Conservation (phyloP, 2,329 filamentous ascomycete genomes). For the Alternaria brassicae region DNA sequence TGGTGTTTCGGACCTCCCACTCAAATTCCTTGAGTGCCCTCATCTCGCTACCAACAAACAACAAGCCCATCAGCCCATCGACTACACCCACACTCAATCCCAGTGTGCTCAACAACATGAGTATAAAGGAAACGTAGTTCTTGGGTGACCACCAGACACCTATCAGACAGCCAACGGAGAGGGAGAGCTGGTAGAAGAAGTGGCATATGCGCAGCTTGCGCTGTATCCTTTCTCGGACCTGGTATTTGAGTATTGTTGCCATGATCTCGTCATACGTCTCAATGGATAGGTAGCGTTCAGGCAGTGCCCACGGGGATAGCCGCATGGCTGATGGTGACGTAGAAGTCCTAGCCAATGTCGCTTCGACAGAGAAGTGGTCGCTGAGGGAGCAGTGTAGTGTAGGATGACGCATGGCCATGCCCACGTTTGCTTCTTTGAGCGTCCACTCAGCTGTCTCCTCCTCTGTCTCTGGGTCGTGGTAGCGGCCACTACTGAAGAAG, state of each 20-base stretch:
- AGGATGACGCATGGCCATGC: constrained; percentile 83
- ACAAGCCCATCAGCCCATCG: constrained; percentile 82
- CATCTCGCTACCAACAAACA: constrained; percentile 87
- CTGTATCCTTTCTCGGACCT: constrained; percentile 73
- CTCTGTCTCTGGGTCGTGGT: constrained; percentile 36
- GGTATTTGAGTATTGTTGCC: constrained; percentile 72
- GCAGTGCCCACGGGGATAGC: constrained; percentile 22
- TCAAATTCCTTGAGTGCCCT: constrained; percentile 87
- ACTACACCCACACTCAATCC: constrained; percentile 77
- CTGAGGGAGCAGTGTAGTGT: constrained; percentile 84
- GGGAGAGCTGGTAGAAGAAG: constrained; percentile 71
- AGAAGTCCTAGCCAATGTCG: constrained; percentile 64
- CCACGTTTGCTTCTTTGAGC: constrained; percentile 73
- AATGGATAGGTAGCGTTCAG: constrained; percentile 52
- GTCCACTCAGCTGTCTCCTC: constrained; percentile 63
- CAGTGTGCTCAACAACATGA: constrained; percentile 81
- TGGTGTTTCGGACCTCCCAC: constrained; percentile 73
- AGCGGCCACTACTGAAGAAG: constrained; percentile 65
- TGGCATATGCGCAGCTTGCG: constrained; percentile 74
- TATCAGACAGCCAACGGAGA: constrained; percentile 77
- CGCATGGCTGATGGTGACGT: constrained; percentile 15
- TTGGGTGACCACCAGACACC: constrained; percentile 85
- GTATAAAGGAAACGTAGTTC: constrained; percentile 78
- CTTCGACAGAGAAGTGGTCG: constrained; percentile 92
- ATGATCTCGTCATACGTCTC: constrained; percentile 76